Evolutionary conservation across 352 stramenopile genomes (phyloP).

Genomic region (Elongisporangium anandrum): DNA sequence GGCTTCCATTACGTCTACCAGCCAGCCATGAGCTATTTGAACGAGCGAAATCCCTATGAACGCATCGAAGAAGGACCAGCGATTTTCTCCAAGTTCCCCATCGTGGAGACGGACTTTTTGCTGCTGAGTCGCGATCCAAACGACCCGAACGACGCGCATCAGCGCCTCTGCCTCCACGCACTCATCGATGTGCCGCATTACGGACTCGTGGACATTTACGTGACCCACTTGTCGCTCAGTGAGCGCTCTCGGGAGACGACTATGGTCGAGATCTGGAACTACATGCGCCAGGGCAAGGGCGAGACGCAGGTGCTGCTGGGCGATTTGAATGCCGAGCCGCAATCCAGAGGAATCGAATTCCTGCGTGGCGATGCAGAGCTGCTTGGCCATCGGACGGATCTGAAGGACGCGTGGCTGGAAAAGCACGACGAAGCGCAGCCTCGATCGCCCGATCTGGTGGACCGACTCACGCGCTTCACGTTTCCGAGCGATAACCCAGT

Average conservation of each 20-base stretch:
- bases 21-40: conserved; percentile 82
- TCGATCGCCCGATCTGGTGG: conserved; percentile 32
- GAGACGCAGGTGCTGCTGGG: conserved; percentile 75
- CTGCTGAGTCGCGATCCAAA: conserved; percentile 76
- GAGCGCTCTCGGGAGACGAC: conserved; percentile 67
- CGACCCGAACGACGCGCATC: conserved; percentile 80
- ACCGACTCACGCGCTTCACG: conserved; percentile 64
- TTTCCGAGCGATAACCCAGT: conserved; percentile 81
- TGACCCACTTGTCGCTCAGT: conserved; percentile 83
- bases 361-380: conserved; percentile 57
- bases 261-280: conserved; percentile 79
- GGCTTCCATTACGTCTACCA: conserved; percentile 86
- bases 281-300: conserved; percentile 58
- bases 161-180: conserved; percentile 80
- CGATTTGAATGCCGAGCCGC: conserved; percentile 85
- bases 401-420: conserved; percentile 76
- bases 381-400: conserved; percentile 49
- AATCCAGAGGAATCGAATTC: conserved; percentile 76
- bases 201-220: conserved; percentile 79
- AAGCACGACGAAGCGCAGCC: conserved; percentile 54
- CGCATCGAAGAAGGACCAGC: conserved; percentile 81
- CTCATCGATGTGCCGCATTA: conserved; percentile 60
- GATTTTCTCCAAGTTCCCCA: conserved; percentile 77
- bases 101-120: conserved; percentile 77
- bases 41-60: conserved; percentile 49